Percentiles rank a stretch among this genome's conserved stretches.
These are phyloP conservation scores for Pythium phragmiticola DNA, from an alignment of 352 stramenopile species.

Conservation along the genomic window DNA sequence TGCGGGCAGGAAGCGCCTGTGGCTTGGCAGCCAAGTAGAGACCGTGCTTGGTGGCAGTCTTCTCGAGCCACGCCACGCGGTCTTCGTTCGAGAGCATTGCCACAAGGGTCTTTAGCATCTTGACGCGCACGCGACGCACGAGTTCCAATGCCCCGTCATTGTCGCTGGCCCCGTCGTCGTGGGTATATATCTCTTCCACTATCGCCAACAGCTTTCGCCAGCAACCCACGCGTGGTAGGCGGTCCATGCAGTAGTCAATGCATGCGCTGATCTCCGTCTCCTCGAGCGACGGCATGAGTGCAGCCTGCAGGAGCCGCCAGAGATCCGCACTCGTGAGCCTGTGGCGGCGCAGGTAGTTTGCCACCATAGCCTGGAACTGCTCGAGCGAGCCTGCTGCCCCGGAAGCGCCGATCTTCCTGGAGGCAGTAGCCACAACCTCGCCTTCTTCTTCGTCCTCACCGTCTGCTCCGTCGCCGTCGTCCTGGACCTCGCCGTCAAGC, in stretches of 20 bases:
- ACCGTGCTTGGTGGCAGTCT: conserved; percentile 43
- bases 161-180: conserved; percentile 11
- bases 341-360: conserved; percentile 60
- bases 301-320: conserved; percentile 38
- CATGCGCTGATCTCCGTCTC: conserved; percentile 43
- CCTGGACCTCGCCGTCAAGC: conserved; percentile 21
- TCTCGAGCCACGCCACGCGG: conserved; percentile 47
- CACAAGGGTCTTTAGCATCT: conserved; percentile 58
- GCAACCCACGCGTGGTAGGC: conserved; percentile 31
- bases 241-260: conserved; percentile 42
- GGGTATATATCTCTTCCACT: conserved; percentile 39
- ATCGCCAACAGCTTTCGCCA: conserved; percentile 49
- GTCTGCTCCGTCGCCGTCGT: conserved; percentile 1
- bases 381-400: conserved; percentile 32
- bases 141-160: not conserved
- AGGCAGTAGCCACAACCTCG: too few species aligned
- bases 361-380: conserved; percentile 57
- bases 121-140: conserved; percentile 31
- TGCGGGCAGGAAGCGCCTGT: conserved; percentile 23
- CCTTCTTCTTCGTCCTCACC: conserved; percentile 13
- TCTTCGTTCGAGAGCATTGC: conserved; percentile 55
- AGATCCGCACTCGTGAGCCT: conserved; percentile 46
- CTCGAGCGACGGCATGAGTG: conserved; percentile 46
- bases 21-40: conserved; percentile 6
- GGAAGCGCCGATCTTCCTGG: conserved; percentile 15